Evolutionary conservation across 352 stramenopile species (phyloP).

Genomic region (Pythium sp.): DNA sequence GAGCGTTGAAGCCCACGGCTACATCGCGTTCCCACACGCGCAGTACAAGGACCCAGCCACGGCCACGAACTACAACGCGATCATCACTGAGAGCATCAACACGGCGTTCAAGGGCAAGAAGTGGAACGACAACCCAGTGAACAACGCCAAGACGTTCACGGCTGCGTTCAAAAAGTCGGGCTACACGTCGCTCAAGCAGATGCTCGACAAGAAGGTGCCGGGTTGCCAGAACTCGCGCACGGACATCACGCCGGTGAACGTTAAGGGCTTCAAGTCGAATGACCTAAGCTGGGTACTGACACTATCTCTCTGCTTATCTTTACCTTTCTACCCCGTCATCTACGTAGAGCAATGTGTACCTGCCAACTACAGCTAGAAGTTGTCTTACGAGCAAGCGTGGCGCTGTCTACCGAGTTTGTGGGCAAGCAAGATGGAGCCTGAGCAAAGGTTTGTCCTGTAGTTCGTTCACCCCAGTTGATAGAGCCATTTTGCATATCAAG

Average conservation of each 20-base stretch:
- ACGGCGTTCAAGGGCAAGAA: constrained; percentile 48
- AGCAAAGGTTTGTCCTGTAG: too few species aligned
- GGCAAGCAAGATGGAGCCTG: too few species aligned
- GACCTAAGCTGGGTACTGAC: too few species aligned
- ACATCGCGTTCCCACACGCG: constrained; percentile 38
- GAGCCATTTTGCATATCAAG: too few species aligned
- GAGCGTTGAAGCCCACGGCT: constrained; percentile 37
- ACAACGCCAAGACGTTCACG: constrained; percentile 45
- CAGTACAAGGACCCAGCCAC: constrained; percentile 31
- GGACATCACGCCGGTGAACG: constrained; percentile 25
- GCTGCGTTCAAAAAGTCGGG: constrained; percentile 31
- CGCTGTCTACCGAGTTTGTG: too few species aligned
- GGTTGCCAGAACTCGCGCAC: constrained; percentile 29
- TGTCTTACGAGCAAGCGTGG: too few species aligned
- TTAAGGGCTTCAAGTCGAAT: constrained; percentile 21
- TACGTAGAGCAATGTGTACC: too few species aligned
- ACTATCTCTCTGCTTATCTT: too few species aligned
- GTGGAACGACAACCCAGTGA: constrained; percentile 39
- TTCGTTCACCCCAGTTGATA: too few species aligned
- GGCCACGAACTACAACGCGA: constrained; percentile 37
- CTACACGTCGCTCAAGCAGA: constrained; percentile 25
- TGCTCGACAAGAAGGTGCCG: constrained; percentile 27
- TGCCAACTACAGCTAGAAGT: too few species aligned
- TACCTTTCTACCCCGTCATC: too few species aligned
- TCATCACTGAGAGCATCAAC: constrained; percentile 6